Evolutionary conservation across 148 eudicot genomes (phyloP).

Genomic region (Polygonum maritimum): DNA sequence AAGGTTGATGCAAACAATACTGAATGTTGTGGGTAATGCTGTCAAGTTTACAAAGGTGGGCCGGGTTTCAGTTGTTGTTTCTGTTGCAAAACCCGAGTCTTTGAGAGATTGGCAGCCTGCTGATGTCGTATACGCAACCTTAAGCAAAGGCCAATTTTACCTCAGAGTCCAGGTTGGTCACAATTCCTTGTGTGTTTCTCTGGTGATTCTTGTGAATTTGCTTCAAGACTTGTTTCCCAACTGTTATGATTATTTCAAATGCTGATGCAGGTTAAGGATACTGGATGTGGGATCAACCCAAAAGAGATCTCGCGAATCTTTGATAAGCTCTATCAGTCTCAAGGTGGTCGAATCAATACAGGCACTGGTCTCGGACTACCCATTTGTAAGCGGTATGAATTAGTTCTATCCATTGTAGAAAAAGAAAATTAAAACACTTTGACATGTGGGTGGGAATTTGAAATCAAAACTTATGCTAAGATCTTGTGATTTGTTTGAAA

Average conservation of each 20-base stretch:
- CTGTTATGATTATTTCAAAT: neutral
- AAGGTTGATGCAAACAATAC: slow-evolving; percentile 66
- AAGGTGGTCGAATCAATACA: slow-evolving; percentile 26
- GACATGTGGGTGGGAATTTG: neutral
- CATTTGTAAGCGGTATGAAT: slow-evolving; percentile 69
- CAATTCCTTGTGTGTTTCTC: neutral
- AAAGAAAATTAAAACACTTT: neutral
- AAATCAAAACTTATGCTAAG: neutral
- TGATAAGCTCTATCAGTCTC: slow-evolving; percentile 54
- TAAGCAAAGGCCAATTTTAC: slow-evolving; percentile 61
- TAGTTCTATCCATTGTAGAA: neutral
- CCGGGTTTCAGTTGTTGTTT: slow-evolving; percentile 50
- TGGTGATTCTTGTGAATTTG: neutral
- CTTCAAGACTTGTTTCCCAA: neutral
- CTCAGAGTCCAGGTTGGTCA: slow-evolving; percentile 65
- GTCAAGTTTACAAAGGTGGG: slow-evolving; percentile 87
- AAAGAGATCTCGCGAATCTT: slow-evolving; percentile 65
- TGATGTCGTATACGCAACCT: slow-evolving; percentile 37
- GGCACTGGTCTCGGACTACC: slow-evolving; percentile 88
- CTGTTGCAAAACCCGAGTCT: slow-evolving; percentile 64
- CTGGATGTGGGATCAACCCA: slow-evolving; percentile 74
- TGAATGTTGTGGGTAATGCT: slow-evolving; percentile 79
- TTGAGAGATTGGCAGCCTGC: slow-evolving; percentile 56
- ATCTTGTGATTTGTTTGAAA: neutral
- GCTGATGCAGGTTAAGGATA: slow-evolving; percentile 65